Percentiles rank a stretch among this genome's conserved stretches.
Evolutionary conservation across 495 filamentous ascomycete species (phyloP).

Genomic region (Aspergillus carlsbadensis): DNA sequence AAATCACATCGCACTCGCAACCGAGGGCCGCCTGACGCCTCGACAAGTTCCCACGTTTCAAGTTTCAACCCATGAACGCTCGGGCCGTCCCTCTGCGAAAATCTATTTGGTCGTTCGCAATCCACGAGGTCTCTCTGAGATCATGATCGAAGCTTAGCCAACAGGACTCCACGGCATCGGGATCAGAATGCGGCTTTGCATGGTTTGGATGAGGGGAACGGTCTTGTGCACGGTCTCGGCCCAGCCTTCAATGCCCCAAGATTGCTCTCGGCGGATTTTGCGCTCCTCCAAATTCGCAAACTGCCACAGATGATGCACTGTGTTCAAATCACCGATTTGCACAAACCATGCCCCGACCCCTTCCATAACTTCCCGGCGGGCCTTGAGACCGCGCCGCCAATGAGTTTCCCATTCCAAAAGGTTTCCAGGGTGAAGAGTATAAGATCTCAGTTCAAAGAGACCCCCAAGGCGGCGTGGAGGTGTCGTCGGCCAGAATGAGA

Average conservation of each 20-base stretch:
- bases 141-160: slow-evolving; percentile 45
- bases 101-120: slow-evolving; percentile 2
- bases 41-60: too few species aligned
- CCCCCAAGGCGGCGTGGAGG: slow-evolving; percentile 87
- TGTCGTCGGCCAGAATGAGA: slow-evolving; percentile 98
- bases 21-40: too few species aligned
- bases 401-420: slow-evolving; percentile 98
- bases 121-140: not conserved
- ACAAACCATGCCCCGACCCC: slow-evolving; percentile 99
- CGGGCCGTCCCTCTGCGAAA: not conserved
- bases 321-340: slow-evolving; percentile 96
- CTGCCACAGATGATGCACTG: slow-evolving; percentile 97
- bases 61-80: not conserved
- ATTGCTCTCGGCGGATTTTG: slow-evolving; percentile 87
- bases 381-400: slow-evolving; percentile 90
- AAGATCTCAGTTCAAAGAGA: slow-evolving; percentile 94
- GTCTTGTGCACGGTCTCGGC: slow-evolving; percentile 98
- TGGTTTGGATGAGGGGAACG: slow-evolving; percentile 91
- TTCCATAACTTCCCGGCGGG: slow-evolving; percentile 94
- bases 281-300: slow-evolving; percentile 95
- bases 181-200: slow-evolving; percentile 91
- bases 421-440: slow-evolving; percentile 93
- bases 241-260: slow-evolving; percentile 95
- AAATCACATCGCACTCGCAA: not conserved
- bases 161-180: slow-evolving; percentile 97